Conservation (phyloP, 305 asterid genomes). For the Fraxinus albicans region DNA sequence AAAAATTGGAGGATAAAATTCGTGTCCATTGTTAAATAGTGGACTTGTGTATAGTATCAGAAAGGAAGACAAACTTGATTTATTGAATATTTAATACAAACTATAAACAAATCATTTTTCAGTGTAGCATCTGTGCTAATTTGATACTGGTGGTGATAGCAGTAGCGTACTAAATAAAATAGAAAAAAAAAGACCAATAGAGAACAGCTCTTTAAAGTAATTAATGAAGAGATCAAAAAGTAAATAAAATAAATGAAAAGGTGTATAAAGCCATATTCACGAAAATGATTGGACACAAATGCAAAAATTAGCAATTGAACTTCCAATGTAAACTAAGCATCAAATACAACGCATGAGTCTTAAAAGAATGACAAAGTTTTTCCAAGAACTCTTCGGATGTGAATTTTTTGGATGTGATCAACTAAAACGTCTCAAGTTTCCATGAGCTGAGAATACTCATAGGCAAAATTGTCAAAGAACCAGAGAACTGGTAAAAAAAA, state of each 20-base stretch:
- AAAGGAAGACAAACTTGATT: not conserved
- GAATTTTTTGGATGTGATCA: not conserved
- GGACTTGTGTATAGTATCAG: not conserved
- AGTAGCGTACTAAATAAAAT: not conserved
- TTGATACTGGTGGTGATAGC: not conserved
- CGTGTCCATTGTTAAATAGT: not conserved
- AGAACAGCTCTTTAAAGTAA: not conserved
- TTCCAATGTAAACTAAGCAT: not conserved
- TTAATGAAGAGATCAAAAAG: not conserved
- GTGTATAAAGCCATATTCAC: not conserved
- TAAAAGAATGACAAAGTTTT: not conserved
- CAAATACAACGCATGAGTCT: not conserved
- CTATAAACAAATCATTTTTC: not conserved
- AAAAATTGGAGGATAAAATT: not conserved
- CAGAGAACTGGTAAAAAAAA: not conserved
- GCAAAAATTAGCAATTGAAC: not conserved
- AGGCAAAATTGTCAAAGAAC: not conserved
- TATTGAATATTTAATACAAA: not conserved
- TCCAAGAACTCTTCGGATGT: not conserved
- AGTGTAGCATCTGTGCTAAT: not conserved
- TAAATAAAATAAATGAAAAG: not conserved
- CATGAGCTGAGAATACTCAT: not conserved
- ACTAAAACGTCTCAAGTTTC: not conserved
- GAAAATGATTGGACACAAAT: not conserved
- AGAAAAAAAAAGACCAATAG: not conserved